Percentiles rank a stretch among this genome's conserved stretches.
Evolutionary conservation across 495 filamentous ascomycete species (phyloP).

Genomic region (Penicillium goetzii): DNA sequence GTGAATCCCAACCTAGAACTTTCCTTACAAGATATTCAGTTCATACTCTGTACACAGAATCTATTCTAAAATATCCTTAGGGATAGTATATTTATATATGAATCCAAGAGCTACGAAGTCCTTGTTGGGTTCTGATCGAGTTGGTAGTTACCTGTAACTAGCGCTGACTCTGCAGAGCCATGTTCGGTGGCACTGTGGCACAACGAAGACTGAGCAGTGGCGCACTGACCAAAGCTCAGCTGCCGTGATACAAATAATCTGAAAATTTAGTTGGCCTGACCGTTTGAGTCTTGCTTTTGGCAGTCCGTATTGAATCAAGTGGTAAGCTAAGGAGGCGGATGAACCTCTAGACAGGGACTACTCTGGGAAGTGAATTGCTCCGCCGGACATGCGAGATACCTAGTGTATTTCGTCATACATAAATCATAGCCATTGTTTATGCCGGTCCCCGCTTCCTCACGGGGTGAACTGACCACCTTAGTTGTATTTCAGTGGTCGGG

Average conservation of each 20-base stretch:
- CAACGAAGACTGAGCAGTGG: not conserved
- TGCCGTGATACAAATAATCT: not conserved
- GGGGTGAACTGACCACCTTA: not conserved
- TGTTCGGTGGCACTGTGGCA: not conserved
- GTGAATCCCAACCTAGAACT: too few species aligned
- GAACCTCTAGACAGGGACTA: not conserved
- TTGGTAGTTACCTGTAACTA: not conserved
- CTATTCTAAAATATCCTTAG: not conserved
- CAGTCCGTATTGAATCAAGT: not conserved
- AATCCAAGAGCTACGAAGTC: not conserved
- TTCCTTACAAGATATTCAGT: too few species aligned
- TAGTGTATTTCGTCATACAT: not conserved
- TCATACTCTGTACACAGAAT: too few species aligned
- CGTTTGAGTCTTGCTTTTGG: not conserved
- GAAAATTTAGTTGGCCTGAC: not conserved
- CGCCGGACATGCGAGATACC: not conserved
- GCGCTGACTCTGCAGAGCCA: slow-evolving; percentile 2
- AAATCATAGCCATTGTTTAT: not conserved
- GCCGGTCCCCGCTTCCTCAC: not conserved
- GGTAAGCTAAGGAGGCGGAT: not conserved
- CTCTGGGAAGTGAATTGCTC: not conserved
- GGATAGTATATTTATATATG: not conserved
- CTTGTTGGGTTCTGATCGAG: not conserved
- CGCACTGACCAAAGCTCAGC: not conserved
- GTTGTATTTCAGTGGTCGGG: not conserved